Base-by-base conservation (phyloP, 148 eudicot genomes). In the Polygonum aviculare region DNA sequence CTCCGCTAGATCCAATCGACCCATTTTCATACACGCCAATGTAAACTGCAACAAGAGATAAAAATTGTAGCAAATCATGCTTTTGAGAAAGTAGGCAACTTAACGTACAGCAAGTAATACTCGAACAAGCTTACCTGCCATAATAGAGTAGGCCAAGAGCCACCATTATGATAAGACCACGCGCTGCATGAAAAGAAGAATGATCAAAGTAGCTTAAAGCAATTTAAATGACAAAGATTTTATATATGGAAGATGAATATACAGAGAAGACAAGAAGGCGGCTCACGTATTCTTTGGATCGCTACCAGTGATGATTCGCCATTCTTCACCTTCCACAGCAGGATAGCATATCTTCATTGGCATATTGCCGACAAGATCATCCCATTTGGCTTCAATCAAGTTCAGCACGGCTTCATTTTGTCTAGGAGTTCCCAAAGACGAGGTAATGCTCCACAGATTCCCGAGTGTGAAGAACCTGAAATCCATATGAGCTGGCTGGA, bases 11-110 rank as follows among this genome's bases (percentile, higher is more conserved):
- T 91, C 97, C 39, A 85, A 83, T 77, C 95, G 77, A 12, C 95
- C 95, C 97, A 94, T 94, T 78, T 94, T 94, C 72, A 94, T 87
- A 89, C 98, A 94, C 19, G 98, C 98, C 79, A 94, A 73, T 55
- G 98, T 91, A 85, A 94, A 94, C 98, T 94, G 88, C 44, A 82
- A 79, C 75, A 38, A 62, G 47, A 35, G n/a, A 69, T 22, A 41
- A 48, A 18, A 71, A 15, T 50, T 50, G 55, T 49, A 3, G 52
- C 15, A 49, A 49, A 49, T 9, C 26, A 55, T 55, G 62, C 62
- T 7, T 57, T 57, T 57, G 12, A 51, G 19, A 21, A 50, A 50
- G 22, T 21, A 1, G 54, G 21, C 7, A 19, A 57, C 33, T 57
- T 57, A 22, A 57, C 7, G 12, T 57, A 57, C 10, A 57, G 33